phyloP scores from a whole-genome alignment of 1,284 basidiomycete species.

The Rhodotorula mucilaginosa region DNA sequence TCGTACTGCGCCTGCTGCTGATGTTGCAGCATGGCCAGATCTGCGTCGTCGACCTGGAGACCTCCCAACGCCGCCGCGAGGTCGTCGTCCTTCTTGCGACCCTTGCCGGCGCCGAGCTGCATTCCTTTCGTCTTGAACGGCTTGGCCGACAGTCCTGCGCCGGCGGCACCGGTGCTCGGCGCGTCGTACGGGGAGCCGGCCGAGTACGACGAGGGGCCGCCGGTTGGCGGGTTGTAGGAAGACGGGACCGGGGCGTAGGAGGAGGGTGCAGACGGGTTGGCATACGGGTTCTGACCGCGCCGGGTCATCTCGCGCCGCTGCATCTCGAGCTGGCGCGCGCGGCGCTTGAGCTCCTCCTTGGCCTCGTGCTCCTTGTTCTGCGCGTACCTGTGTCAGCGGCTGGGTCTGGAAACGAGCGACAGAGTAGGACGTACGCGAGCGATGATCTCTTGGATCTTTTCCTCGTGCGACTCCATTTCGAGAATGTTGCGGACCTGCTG shows the following conservation, averaged over 20 bases:
- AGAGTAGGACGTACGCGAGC: slow-evolving; percentile 64
- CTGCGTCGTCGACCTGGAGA: slow-evolving; percentile 50
- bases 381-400: background rate
- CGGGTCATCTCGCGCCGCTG: slow-evolving; percentile 90
- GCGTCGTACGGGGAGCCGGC: slow-evolving; percentile 27
- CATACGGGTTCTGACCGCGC: slow-evolving; percentile 54
- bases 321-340: slow-evolving; percentile 97
- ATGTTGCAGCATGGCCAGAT: slow-evolving; percentile 50
- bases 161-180: slow-evolving; percentile 12
- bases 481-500: slow-evolving; percentile 87
- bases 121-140: slow-evolving; percentile 90
- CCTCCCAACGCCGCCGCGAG: slow-evolving; percentile 78
- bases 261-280: slow-evolving; percentile 25
- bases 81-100: slow-evolving; percentile 79
- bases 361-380: slow-evolving; percentile 98
- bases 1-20: slow-evolving; percentile 28
- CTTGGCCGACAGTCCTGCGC: slow-evolving; percentile 22
- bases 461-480: slow-evolving; percentile 99
- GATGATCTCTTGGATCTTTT: slow-evolving; percentile 99
- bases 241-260: slow-evolving; percentile 14
- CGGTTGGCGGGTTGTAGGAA: slow-evolving; percentile 9
- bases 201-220: slow-evolving; percentile 30
- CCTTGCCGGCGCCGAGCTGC: slow-evolving; percentile 72
- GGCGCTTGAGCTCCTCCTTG: slow-evolving; percentile 96
- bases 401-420: background rate